Base-by-base conservation (phyloP, 352 stramenopile genomes). In the Pythium angustatum region DNA sequence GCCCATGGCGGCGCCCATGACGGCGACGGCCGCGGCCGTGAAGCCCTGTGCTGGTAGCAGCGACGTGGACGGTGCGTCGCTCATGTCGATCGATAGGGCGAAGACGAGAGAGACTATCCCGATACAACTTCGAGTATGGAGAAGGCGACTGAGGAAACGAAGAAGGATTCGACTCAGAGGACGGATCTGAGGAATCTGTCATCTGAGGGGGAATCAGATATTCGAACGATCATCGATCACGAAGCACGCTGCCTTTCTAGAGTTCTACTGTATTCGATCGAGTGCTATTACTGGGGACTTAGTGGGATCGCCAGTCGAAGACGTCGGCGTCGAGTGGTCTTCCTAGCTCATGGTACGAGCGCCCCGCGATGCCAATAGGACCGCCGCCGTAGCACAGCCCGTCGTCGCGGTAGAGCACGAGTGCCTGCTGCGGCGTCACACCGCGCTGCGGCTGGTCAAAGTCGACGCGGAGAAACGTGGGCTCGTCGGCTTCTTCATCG, bases 321-420 rank as follows among this genome's bases (percentile, higher is more conserved):
- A 79, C 73, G 44, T 86, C 54, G 10, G 70, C 30, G 33, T 55
- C 58, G 9, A 92, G 68, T 24, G 71, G 28, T 52, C 87, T 90
- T 10, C 63, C 47, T 21, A 76, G 74, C 58, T 93, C 84, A 54
- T 85, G 80, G 76, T 94, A 95, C 8, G 83, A 87, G 28, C 78
- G 64, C 0, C 83, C 83, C 3, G 78, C 79, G 40, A 73, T 77
- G 47, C 71, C 73, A 58, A 95, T 92, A 5, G 85, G 81, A 0
- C 87, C 87, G 14, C 87, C 87, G 22, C 87, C 87, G 40, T 90
- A 93, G 64, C 87, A 95, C 27, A 93, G 60, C 9, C 87, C 83
- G 41, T 97, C 90, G 3, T 60, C 57, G 28, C 78, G 77, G 63
- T 97, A 97, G 40, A 97, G 69, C n/a, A 94, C 90, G 19, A 96